A percentile compares a stretch with the other conserved stretches of the same genome.
These are phyloP conservation scores for Aspergillus spinulosporus DNA, from an alignment of 2,329 filamentous ascomycete species.

Conservation along the genomic window DNA sequence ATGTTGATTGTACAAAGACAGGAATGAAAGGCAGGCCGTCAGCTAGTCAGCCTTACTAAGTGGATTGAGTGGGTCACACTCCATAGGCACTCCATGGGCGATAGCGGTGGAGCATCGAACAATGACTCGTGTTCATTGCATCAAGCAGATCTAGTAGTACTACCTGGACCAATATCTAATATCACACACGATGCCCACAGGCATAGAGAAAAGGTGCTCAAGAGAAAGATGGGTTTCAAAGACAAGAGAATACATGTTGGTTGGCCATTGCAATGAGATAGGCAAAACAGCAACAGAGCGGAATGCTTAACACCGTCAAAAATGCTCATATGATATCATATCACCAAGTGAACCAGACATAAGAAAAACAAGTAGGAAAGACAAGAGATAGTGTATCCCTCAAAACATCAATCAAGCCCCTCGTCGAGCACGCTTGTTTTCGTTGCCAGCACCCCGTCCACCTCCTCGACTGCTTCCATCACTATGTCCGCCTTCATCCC, in stretches of 20 bases:
- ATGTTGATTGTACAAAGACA: no score
- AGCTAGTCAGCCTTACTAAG: no score
- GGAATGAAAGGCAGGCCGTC: no score
- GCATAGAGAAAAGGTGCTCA: neutral
- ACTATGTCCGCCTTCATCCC: constrained; percentile 33
- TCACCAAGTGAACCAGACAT: constrained; percentile 16
- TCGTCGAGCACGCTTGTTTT: constrained; percentile 45
- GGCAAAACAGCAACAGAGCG: constrained; percentile 1
- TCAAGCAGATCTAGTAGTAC: constrained; percentile 8
- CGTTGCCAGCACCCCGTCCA: constrained; percentile 38
- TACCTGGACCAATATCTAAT: neutral
- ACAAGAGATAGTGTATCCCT: constrained; percentile 4
- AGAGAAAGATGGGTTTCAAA: neutral
- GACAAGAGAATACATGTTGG: constrained; percentile 13
- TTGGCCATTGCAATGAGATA: constrained; percentile 7
- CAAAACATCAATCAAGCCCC: constrained; percentile 22
- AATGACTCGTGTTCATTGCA: neutral
- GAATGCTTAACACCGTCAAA: constrained; percentile 22
- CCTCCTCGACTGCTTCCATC: constrained; percentile 35
- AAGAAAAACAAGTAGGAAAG: constrained; percentile 16
- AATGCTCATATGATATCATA: constrained; percentile 21
- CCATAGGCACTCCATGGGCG: no score
- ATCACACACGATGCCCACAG: neutral
- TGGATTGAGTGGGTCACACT: no score
- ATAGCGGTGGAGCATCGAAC: neutral